These are phyloP conservation scores for Phytophthora capsici DNA, from an alignment of 352 stramenopile species.

Conservation along the genomic window DNA sequence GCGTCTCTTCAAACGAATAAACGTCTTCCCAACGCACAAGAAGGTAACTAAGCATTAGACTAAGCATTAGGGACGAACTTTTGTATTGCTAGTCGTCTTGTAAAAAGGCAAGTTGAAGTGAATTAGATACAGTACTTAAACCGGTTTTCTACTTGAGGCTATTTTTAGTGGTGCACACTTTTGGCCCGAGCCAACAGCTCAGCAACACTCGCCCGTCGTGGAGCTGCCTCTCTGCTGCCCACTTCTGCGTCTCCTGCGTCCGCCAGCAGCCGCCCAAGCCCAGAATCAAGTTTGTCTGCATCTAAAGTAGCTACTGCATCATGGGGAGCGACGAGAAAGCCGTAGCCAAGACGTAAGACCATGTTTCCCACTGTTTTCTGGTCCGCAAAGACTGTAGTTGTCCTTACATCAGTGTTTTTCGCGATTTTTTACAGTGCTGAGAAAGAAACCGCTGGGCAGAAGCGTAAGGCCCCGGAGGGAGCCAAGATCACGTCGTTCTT, in stretches of 20 bases:
- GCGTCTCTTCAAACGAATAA: conserved; percentile 13
- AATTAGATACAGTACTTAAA: conserved; percentile 7
- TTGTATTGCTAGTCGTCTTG: conserved; percentile 3
- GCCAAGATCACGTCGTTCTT: conserved; percentile 42
- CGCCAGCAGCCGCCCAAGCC: conserved; percentile 8
- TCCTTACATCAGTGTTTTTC: conserved; percentile 4
- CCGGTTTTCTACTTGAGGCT: conserved; percentile 4
- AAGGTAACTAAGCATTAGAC: conserved; percentile 3
- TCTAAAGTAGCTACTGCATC: conserved; percentile 14
- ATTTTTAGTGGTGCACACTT: conserved; percentile 35
- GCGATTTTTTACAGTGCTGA: conserved; percentile 32
- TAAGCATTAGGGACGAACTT: background rate
- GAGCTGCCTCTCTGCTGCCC: conserved; percentile 7
- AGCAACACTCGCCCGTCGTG: background rate
- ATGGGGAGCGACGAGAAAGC: conserved; percentile 50
- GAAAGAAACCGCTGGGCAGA: conserved; percentile 41
- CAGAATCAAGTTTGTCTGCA: background rate
- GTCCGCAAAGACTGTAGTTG: background rate
- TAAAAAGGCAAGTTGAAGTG: conserved; percentile 31
- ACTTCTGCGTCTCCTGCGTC: conserved; percentile 28
- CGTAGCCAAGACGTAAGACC: conserved; percentile 47
- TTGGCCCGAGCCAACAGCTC: conserved; percentile 25
- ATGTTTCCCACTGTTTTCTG: background rate
- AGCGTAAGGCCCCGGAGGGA: conserved; percentile 50
- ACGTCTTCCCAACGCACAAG: background rate